Conservation (phyloP, 2,329 filamentous ascomycete genomes). For the Microascus cirrosus region DNA sequence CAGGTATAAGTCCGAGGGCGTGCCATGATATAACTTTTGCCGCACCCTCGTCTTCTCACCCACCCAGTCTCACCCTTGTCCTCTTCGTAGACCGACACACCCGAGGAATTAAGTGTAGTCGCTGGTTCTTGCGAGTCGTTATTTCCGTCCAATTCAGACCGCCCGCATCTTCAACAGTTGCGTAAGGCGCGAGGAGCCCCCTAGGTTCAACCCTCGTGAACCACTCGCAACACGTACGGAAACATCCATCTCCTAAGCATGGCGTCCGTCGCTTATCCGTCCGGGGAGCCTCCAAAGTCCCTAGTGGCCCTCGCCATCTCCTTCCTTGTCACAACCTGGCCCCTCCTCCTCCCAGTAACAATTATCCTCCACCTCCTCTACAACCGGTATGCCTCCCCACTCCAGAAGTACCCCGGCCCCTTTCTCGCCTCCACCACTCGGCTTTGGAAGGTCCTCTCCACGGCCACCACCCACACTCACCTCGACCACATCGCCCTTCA, state of each 20-base stretch:
- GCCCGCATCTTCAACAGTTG: constrained; percentile 5
- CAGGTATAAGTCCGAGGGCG: neutral
- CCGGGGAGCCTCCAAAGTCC: neutral
- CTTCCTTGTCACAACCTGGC: constrained; percentile 30
- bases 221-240: neutral
- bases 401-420: constrained; percentile 60
- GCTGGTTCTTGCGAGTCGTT: neutral
- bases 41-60: neutral
- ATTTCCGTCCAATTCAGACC: too few species aligned
- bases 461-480: constrained; percentile 44
- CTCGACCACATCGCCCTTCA: constrained; percentile 30
- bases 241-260: neutral
- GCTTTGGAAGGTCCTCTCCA: constrained; percentile 24
- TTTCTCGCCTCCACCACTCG: constrained; percentile 43
- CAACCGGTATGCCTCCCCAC: constrained; percentile 40
- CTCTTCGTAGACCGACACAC: neutral
- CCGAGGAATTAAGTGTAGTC: neutral
- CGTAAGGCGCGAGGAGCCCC: neutral
- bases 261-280: neutral
- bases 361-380: constrained; percentile 28
- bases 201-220: neutral
- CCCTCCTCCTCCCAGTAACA: constrained; percentile 17
- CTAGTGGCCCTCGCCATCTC: neutral
- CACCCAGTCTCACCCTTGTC: neutral
- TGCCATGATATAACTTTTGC: neutral